Percentiles rank a stretch among this genome's conserved stretches.
phyloP scores from a whole-genome alignment of 208 protist genomes.

The Herpetomonas samuelpessoai region DNA sequence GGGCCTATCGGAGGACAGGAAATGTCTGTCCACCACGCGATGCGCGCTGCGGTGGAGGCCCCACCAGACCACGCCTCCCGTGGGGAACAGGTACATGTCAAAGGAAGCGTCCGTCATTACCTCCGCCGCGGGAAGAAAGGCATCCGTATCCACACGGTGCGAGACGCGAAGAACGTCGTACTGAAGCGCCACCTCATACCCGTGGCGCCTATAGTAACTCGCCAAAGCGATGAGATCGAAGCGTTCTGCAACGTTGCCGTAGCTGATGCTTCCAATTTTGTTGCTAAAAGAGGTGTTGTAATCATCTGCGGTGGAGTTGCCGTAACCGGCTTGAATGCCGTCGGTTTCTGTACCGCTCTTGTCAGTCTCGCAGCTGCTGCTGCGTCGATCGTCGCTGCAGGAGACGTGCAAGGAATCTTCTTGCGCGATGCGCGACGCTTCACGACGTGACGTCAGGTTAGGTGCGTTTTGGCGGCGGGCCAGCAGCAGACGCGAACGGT shows the following conservation, averaged over 20 bases:
- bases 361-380: background rate
- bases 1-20: constrained; percentile 35
- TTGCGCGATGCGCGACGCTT: too few relatives aligned
- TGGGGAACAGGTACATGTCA: constrained; percentile 61
- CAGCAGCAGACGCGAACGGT: background rate
- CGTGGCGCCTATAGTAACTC: constrained; percentile 47
- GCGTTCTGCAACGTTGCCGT: constrained; percentile 41
- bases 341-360: background rate
- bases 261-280: constrained; percentile 57
- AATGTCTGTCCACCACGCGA: constrained; percentile 73
- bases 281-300: constrained; percentile 16
- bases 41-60: constrained; percentile 62
- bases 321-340: background rate
- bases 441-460: too few relatives aligned
- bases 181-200: constrained; percentile 40
- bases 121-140: background rate
- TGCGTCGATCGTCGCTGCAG: background rate
- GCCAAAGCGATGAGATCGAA: constrained; percentile 45
- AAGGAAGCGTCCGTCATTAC: constrained; percentile 24
- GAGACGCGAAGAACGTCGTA: constrained; percentile 60
- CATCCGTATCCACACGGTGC: background rate
- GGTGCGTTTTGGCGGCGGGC: too few relatives aligned
- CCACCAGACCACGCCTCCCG: constrained; percentile 77
- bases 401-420: background rate
- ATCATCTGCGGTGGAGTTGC: constrained; percentile 4